A percentile compares a stretch with the other conserved stretches of the same genome.
phyloP scores from a whole-genome alignment of 2,329 filamentous ascomycete species.

The Microsporum canis region DNA sequence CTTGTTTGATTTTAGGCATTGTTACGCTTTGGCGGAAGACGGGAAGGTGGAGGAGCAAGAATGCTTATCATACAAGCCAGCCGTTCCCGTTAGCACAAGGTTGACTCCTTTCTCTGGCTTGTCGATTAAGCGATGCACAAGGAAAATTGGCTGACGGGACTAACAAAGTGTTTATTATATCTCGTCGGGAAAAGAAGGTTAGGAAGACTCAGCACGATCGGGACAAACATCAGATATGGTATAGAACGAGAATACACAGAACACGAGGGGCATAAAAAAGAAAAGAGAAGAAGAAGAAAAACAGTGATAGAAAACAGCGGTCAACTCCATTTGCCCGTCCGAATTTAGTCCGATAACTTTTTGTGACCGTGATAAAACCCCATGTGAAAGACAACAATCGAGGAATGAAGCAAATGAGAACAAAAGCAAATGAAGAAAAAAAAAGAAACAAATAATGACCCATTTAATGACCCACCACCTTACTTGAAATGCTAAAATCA shows the following conservation, averaged over 20 bases:
- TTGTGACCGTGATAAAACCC: not conserved
- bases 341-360: conserved; percentile 7
- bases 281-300: not conserved
- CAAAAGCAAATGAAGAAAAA: not conserved
- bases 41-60: not conserved
- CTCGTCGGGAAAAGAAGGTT: not conserved
- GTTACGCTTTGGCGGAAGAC: not conserved
- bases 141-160: not conserved
- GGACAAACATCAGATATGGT: not conserved
- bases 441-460: not conserved
- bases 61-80: not conserved
- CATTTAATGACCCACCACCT: conserved; percentile 1
- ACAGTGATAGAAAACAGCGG: not conserved
- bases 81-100: not conserved
- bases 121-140: not conserved
- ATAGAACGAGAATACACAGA: not conserved
- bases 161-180: not conserved
- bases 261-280: not conserved
- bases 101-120: not conserved
- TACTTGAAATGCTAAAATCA: conserved; percentile 4
- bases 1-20: not conserved
- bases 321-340: conserved; percentile 5
- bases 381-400: not conserved
- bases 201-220: not conserved
- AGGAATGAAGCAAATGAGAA: not conserved